These are phyloP conservation scores for Zostera marina DNA, from an alignment of 116 monocot genomes.

Conservation along the genomic window DNA sequence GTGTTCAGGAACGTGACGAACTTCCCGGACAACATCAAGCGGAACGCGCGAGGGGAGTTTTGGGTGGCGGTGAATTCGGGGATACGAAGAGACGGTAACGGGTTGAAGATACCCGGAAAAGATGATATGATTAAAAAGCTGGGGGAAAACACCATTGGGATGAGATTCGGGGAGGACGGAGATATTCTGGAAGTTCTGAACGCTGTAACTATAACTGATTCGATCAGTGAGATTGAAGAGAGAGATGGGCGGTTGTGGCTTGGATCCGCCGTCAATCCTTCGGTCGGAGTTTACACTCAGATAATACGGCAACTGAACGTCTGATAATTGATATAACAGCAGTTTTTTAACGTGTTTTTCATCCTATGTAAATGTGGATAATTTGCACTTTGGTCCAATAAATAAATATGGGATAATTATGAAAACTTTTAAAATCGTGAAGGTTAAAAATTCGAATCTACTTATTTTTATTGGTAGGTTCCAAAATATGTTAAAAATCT, in stretches of 20 bases:
- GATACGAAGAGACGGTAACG: neutral
- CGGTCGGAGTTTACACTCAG: slow-evolving; percentile 4
- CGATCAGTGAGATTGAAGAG: slow-evolving; percentile 23
- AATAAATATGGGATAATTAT: too few relatives aligned
- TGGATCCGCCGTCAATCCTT: slow-evolving; percentile 14
- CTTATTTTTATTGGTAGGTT: too few relatives aligned
- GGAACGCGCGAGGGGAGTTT: slow-evolving; percentile 42
- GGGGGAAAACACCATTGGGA: slow-evolving; percentile 1
- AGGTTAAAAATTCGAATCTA: too few relatives aligned
- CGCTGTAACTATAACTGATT: neutral
- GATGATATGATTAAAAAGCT: neutral
- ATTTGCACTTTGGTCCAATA: too few relatives aligned
- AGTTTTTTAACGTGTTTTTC: too few relatives aligned
- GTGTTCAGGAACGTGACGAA: slow-evolving; percentile 32
- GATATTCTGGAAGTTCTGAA: slow-evolving; percentile 6
- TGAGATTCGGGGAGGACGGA: slow-evolving; percentile 3
- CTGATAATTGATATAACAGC: too few relatives aligned
- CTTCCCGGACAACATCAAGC: slow-evolving; percentile 70
- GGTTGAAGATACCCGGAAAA: slow-evolving; percentile 3
- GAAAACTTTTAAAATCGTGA: too few relatives aligned
- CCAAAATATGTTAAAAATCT: too few relatives aligned
- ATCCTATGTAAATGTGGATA: too few relatives aligned
- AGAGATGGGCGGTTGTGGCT: slow-evolving; percentile 16
- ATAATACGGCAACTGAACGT: too few relatives aligned
- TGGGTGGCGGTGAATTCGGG: slow-evolving; percentile 47